Evolutionary conservation across 345 rosid species (phyloP).

Genomic region (Firmiana major): DNA sequence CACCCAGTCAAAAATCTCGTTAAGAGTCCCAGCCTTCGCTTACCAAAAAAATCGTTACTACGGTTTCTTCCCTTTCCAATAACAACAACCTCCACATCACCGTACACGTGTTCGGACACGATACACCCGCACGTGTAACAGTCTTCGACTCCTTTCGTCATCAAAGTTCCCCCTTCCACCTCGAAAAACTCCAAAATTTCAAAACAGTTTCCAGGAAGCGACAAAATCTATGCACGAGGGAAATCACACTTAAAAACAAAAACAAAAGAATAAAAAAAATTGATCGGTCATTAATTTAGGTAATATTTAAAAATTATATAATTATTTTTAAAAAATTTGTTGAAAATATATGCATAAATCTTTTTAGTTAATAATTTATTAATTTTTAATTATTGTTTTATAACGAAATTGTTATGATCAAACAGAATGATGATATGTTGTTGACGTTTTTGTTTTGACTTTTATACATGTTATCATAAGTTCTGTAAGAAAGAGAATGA

Average conservation of each 20-base stretch:
- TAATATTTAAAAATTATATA: too few species aligned
- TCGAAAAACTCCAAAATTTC: neutral
- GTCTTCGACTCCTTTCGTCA: neutral
- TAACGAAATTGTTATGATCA: too few species aligned
- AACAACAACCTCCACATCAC: neutral
- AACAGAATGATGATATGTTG: too few species aligned
- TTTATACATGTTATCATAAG: too few species aligned
- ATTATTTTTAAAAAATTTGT: too few species aligned
- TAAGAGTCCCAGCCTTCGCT: neutral
- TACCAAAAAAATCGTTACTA: neutral
- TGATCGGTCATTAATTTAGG: too few species aligned
- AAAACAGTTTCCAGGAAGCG: constrained; percentile 26
- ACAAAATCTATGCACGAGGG: constrained; percentile 31
- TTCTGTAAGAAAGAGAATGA: too few species aligned
- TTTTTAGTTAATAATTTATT: too few species aligned
- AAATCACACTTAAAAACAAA: neutral
- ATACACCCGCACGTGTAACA: constrained; percentile 26
- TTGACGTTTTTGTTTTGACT: too few species aligned
- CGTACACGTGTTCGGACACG: constrained; percentile 22
- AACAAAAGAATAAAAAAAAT: neutral
- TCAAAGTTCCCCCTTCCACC: neutral
- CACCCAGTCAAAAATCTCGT: neutral
- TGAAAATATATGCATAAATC: too few species aligned
- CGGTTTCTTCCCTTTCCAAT: neutral
- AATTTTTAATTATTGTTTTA: too few species aligned